Conservation (phyloP, 1,284 basidiomycete genomes). For the Heterobasidion occidentale region DNA sequence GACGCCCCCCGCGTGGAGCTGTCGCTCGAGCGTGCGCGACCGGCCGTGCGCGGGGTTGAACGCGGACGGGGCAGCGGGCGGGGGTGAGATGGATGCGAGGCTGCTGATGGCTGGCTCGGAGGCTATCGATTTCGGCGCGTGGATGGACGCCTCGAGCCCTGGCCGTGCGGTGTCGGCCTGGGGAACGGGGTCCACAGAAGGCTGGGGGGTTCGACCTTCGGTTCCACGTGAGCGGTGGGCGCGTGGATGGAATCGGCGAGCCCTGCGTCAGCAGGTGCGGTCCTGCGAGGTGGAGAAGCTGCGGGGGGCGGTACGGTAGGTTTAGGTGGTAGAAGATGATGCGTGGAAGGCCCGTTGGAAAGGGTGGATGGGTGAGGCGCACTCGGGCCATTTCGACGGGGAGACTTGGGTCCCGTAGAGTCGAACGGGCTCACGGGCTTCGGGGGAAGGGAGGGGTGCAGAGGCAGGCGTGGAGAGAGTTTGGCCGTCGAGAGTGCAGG, state of each 20-base stretch:
- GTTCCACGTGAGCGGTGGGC: slow-evolving; percentile 23
- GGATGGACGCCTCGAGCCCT: slow-evolving; percentile 5
- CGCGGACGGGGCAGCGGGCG: slow-evolving; percentile 15
- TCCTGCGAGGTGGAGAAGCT: not conserved
- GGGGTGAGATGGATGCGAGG: slow-evolving; percentile 13
- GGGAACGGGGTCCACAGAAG: not conserved
- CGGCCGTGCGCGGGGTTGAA: slow-evolving; percentile 37
- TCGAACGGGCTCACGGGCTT: slow-evolving; percentile 31
- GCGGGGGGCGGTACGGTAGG: not conserved
- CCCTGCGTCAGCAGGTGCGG: not conserved
- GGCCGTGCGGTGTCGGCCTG: not conserved
- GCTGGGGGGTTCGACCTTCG: slow-evolving; percentile 15
- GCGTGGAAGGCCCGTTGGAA: not conserved
- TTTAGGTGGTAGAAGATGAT: not conserved
- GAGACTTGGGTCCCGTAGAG: slow-evolving; percentile 11
- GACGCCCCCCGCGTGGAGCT: slow-evolving; percentile 12
- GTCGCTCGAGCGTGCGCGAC: slow-evolving; percentile 43
- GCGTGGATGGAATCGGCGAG: slow-evolving; percentile 40
- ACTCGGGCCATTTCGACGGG: slow-evolving; percentile 13
- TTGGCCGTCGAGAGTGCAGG: slow-evolving; percentile 7
- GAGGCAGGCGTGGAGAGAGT: slow-evolving; percentile 9
- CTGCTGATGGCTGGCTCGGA: slow-evolving; percentile 15
- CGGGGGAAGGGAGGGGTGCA: slow-evolving; percentile 41
- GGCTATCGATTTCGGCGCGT: not conserved
- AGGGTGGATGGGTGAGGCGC: not conserved